These are phyloP conservation scores for Wickerhamomyces sp. DNA, from an alignment of 1,139 yeast genomes.

Conservation along the genomic window DNA sequence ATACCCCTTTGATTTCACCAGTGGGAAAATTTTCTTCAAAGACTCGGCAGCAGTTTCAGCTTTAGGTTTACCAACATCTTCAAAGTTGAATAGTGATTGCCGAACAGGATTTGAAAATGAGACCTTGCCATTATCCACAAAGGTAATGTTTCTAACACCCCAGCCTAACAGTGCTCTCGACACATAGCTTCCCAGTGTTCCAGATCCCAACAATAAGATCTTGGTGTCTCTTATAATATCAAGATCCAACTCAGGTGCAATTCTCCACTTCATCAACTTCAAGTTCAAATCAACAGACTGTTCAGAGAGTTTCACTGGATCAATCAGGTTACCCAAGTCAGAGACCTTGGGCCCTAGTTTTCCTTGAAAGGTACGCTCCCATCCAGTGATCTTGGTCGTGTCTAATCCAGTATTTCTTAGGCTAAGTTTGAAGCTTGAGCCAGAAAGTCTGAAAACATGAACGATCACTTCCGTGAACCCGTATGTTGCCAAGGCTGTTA, in stretches of 20 bases:
- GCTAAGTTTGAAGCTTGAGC: conserved; percentile 23
- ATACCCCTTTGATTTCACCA: conserved; percentile 59
- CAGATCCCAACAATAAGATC: conserved; percentile 86
- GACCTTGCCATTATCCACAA: conserved; percentile 85
- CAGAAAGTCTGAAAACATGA: conserved; percentile 30
- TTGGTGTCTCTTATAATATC: conserved; percentile 54
- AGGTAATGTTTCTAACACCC: conserved; percentile 83
- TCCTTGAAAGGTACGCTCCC: conserved; percentile 81
- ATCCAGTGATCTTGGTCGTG: conserved; percentile 53
- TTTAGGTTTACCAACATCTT: conserved; percentile 70
- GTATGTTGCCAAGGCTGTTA: conserved; percentile 44
- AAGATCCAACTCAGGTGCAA: conserved; percentile 75
- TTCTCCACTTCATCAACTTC: conserved; percentile 94
- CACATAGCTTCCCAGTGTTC: conserved; percentile 92
- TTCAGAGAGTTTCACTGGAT: conserved; percentile 76
- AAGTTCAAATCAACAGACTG: conserved; percentile 90
- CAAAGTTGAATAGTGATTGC: conserved; percentile 77
- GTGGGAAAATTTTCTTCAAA: conserved; percentile 69
- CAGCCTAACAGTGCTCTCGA: conserved; percentile 84
- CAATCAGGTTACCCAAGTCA: conserved; percentile 72
- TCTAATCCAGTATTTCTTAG: conserved; percentile 12
- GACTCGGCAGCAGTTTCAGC: conserved; percentile 76
- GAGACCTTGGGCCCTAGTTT: conserved; percentile 78
- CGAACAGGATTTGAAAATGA: conserved; percentile 94
- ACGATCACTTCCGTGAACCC: conserved; percentile 39